These are phyloP conservation scores for Ogataea salicorniae DNA, from an alignment of 805 yeast species.

Conservation along the genomic window DNA sequence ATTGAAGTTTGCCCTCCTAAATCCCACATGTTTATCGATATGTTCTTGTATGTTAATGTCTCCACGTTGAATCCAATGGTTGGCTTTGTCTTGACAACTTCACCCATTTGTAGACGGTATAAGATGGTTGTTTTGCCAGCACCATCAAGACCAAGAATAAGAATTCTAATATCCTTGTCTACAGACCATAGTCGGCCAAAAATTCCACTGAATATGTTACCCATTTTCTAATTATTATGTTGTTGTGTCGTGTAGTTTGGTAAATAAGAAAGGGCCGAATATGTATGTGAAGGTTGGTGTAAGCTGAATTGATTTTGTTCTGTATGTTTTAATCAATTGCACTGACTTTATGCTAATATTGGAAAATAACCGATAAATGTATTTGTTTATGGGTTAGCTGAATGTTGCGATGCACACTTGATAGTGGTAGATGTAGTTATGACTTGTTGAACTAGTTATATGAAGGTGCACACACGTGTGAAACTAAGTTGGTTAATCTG, in stretches of 20 bases:
- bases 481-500: no score
- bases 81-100: conserved; percentile 66
- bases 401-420: no score
- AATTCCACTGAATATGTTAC: conserved; percentile 83
- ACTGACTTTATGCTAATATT: no score
- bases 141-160: conserved; percentile 90
- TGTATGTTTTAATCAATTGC: no score
- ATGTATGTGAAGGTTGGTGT: no score
- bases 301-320: no score
- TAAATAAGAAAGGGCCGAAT: background rate
- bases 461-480: no score
- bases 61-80: conserved; percentile 96
- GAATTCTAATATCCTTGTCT: conserved; percentile 82
- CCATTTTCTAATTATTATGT: conserved; percentile 42
- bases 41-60: conserved; percentile 79
- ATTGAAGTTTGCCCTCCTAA: conserved; percentile 95
- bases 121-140: conserved; percentile 96
- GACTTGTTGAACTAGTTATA: no score
- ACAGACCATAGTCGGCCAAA: conserved; percentile 87
- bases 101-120: conserved; percentile 83
- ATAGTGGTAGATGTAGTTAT: no score
- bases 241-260: background rate
- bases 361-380: no score
- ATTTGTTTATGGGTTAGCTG: no score
- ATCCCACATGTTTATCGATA: conserved; percentile 95